phyloP scores from a whole-genome alignment of 2,329 filamentous ascomycete genomes.

The Stachybotrys echinatus region DNA sequence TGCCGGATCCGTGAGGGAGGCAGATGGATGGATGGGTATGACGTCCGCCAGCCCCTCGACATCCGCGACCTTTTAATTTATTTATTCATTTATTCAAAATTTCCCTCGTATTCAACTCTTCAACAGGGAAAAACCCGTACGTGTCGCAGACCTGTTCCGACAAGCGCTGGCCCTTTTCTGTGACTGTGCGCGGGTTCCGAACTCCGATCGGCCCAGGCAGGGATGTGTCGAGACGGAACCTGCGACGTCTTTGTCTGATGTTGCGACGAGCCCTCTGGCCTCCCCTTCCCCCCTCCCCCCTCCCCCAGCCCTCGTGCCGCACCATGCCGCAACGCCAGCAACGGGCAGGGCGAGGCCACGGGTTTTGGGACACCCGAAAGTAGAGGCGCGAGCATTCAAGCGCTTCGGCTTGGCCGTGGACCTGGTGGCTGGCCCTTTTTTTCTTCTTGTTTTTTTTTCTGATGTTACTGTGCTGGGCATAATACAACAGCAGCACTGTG shows the following conservation, averaged over 20 bases:
- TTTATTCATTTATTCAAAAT: too few species aligned
- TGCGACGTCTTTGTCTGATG: not conserved
- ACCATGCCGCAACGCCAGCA: too few species aligned
- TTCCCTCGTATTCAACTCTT: too few species aligned
- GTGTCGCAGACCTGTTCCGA: not conserved
- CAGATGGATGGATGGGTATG: too few species aligned
- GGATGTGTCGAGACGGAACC: not conserved
- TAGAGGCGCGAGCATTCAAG: too few species aligned
- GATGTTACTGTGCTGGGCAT: not conserved
- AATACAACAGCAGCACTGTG: too few species aligned
- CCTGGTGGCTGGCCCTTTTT: not conserved
- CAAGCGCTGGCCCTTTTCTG: not conserved
- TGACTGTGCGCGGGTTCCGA: not conserved
- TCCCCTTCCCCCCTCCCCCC: not conserved
- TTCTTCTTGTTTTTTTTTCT: not conserved
- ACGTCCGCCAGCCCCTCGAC: too few species aligned
- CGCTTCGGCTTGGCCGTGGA: not conserved
- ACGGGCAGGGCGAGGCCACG: too few species aligned
- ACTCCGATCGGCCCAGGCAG: not conserved
- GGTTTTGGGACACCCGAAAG: too few species aligned
- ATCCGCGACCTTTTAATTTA: too few species aligned
- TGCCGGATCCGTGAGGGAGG: too few species aligned
- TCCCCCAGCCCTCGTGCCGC: not conserved
- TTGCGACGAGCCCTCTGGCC: not conserved
- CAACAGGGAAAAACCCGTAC: not conserved